phyloP scores from a whole-genome alignment of 192 early-diverging fungal species.

The Coemansia sp. region DNA sequence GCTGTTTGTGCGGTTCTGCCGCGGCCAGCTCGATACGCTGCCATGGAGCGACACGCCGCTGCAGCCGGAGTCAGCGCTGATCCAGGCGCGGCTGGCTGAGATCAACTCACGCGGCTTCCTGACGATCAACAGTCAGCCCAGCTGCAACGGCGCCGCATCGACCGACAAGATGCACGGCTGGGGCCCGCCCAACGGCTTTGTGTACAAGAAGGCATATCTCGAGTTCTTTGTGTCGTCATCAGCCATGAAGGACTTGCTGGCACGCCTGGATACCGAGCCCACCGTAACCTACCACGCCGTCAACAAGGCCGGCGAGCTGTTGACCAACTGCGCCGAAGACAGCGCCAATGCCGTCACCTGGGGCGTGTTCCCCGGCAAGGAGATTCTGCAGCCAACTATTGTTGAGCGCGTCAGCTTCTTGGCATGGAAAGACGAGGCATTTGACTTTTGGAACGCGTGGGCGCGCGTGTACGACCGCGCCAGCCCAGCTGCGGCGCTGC shows the following conservation, averaged over 20 bases:
- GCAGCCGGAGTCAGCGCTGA: slow-evolving; percentile 72
- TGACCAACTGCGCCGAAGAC: slow-evolving; percentile 84
- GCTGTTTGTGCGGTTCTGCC: slow-evolving; percentile 84
- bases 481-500: slow-evolving; percentile 60
- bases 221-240: slow-evolving; percentile 90
- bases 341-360: slow-evolving; percentile 95
- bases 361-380: slow-evolving; percentile 97
- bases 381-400: slow-evolving; percentile 95
- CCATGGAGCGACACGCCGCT: slow-evolving; percentile 91
- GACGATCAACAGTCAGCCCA: slow-evolving; percentile 95
- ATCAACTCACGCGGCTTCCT: slow-evolving; percentile 85
- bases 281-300: slow-evolving; percentile 87
- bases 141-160: slow-evolving; percentile 84
- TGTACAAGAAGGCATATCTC: slow-evolving; percentile 95
- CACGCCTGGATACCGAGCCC: slow-evolving; percentile 58
- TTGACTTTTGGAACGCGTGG: slow-evolving; percentile 91
- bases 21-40: slow-evolving; percentile 71
- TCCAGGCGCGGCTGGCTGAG: slow-evolving; percentile 65
- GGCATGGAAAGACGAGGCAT: slow-evolving; percentile 98
- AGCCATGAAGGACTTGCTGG: slow-evolving; percentile 63
- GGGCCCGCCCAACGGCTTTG: slow-evolving; percentile 94
- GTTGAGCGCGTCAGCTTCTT: slow-evolving; percentile 85
- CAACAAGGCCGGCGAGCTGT: slow-evolving; percentile 84
- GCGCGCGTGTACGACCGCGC: slow-evolving; percentile 62
- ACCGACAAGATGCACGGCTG: slow-evolving; percentile 81